phyloP scores from a whole-genome alignment of 495 filamentous ascomycete species.

The Choiromyces venosus region DNA sequence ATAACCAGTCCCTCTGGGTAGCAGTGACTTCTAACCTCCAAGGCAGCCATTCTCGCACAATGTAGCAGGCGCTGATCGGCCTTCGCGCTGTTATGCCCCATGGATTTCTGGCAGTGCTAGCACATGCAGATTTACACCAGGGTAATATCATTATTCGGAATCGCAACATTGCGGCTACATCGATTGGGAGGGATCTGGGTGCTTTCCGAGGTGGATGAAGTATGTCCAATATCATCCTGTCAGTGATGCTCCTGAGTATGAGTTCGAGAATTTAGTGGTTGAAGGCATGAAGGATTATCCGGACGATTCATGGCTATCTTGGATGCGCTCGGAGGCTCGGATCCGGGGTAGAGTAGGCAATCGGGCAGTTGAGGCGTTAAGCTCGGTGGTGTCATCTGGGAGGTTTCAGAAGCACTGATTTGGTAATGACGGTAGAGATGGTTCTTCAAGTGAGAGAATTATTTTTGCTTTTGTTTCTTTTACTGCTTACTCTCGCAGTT shows the following conservation, averaged over 20 bases:
- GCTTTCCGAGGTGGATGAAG: conserved; percentile 44
- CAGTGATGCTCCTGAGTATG: not conserved
- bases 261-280: not conserved
- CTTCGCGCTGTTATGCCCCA: not conserved
- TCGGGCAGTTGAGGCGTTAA: not conserved
- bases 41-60: not conserved
- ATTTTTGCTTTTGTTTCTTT: not conserved
- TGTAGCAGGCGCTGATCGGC: not conserved
- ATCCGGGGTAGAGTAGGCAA: not conserved
- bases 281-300: not conserved
- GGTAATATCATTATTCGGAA: conserved; percentile 43
- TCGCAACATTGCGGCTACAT: conserved; percentile 37
- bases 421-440: not conserved
- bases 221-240: conserved; percentile 19
- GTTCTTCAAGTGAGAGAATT: not conserved
- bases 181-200: conserved; percentile 44
- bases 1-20: not conserved
- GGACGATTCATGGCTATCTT: not conserved
- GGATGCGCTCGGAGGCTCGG: not conserved
- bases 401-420: not conserved
- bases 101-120: conserved; percentile 18
- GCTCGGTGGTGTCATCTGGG: not conserved
- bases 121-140: conserved; percentile 39
- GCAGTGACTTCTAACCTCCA: not conserved
- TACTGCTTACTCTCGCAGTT: too few relatives aligned